A percentile compares a stretch with the other conserved stretches of the same genome.
Evolutionary conservation across 345 rosid species (phyloP).

Genomic region (Punica granatum): DNA sequence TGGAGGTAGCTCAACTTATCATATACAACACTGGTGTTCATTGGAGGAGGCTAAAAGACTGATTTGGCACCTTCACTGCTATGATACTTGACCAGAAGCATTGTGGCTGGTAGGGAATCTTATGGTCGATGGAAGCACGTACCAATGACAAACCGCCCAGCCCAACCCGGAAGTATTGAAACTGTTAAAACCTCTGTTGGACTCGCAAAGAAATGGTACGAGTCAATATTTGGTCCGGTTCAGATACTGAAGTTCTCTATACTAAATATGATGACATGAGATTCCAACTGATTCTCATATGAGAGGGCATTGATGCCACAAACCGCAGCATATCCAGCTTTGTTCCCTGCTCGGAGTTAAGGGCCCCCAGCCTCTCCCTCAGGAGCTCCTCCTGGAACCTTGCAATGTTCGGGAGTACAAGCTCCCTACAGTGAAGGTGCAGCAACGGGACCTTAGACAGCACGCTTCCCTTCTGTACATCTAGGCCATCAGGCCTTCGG

Average conservation of each 20-base stretch:
- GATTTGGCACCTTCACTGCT: no score
- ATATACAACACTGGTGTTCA: no score
- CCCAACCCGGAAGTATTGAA: neutral
- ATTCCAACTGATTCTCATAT: constrained; percentile 95
- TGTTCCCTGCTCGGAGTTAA: constrained; percentile 15
- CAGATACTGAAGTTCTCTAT: constrained; percentile 6
- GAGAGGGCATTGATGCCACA: constrained; percentile 74
- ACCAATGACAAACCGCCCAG: neutral
- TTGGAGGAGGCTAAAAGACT: no score
- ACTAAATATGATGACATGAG: constrained; percentile 86
- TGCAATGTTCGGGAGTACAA: constrained; percentile 76
- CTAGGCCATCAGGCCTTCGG: constrained; percentile 74
- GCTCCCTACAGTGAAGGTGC: constrained; percentile 82
- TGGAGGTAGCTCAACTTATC: no score
- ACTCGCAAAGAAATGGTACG: no score
- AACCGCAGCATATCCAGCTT: constrained; percentile 63
- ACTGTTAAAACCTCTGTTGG: no score
- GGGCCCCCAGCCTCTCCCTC: constrained; percentile 21
- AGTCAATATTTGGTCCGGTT: no score
- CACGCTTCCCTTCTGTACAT: constrained; percentile 90
- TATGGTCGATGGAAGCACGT: no score
- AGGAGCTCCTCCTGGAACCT: constrained; percentile 42
- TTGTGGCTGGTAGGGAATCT: no score
- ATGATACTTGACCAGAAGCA: no score
- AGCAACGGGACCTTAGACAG: constrained; percentile 79